phyloP scores from a whole-genome alignment of 345 rosid species.

The Capsella bursapastoris region DNA sequence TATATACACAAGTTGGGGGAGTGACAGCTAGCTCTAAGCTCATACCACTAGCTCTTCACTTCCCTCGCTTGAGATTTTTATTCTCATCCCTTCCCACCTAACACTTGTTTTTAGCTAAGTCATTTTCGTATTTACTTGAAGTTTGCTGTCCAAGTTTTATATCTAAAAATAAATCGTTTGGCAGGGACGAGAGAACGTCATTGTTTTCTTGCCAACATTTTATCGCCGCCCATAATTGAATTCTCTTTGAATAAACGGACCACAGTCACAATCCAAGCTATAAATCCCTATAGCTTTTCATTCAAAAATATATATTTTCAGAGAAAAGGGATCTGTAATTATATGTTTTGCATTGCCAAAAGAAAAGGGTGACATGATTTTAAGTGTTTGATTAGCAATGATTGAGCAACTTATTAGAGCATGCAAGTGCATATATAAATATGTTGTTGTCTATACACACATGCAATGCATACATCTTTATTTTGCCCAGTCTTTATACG shows the following conservation, averaged over 20 bases:
- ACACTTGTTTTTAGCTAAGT: background rate
- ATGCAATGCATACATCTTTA: background rate
- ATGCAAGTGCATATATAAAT: constrained; percentile 7
- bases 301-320: background rate
- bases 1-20: no score
- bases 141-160: no score
- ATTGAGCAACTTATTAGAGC: background rate
- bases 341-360: background rate
- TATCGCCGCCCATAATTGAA: background rate
- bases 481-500: background rate
- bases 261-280: background rate
- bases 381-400: background rate
- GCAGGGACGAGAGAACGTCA: background rate
- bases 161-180: background rate
- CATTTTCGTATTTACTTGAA: background rate
- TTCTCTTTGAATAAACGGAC: background rate
- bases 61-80: constrained; percentile 4
- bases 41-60: background rate
- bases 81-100: background rate
- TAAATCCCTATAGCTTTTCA: background rate
- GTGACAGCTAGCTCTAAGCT: background rate
- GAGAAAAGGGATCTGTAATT: background rate
- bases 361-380: background rate
- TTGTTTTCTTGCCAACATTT: background rate
- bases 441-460: background rate